phyloP scores from a whole-genome alignment of 1,139 yeast genomes.

The Saccharomyces hybrid region DNA sequence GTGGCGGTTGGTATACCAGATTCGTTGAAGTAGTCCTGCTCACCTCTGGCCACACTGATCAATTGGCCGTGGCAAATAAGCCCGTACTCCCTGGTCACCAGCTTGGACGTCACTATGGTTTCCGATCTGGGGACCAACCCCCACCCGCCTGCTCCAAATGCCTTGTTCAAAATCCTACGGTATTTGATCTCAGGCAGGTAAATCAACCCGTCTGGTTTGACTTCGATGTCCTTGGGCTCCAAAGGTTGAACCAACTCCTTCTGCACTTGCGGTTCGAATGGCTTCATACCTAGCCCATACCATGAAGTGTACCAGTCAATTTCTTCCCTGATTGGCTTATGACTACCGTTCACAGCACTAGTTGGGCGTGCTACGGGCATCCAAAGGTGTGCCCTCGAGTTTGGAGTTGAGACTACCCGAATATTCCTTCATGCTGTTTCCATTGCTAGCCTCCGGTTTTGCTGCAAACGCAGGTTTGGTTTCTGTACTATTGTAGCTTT shows the following conservation, averaged over 20 bases:
- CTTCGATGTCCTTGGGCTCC: slow-evolving; percentile 68
- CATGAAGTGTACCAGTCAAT: slow-evolving; percentile 68
- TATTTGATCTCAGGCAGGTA: slow-evolving; percentile 93
- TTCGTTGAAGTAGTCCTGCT: slow-evolving; percentile 84
- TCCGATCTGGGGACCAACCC: slow-evolving; percentile 92
- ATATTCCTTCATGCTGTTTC: not conserved
- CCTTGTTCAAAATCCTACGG: slow-evolving; percentile 74
- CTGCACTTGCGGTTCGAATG: slow-evolving; percentile 58
- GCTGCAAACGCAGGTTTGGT: not conserved
- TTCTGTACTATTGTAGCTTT: not conserved
- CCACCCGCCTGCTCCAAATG: slow-evolving; percentile 99
- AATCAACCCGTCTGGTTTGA: slow-evolving; percentile 88
- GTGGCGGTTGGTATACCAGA: slow-evolving; percentile 90
- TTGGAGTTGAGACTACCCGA: not conserved
- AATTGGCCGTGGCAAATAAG: slow-evolving; percentile 79
- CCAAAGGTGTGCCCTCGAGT: not conserved
- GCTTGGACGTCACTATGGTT: slow-evolving; percentile 56
- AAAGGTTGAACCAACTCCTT: slow-evolving; percentile 55
- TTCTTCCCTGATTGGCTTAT: not conserved
- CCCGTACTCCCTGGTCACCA: slow-evolving; percentile 83
- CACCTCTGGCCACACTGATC: slow-evolving; percentile 91
- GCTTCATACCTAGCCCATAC: slow-evolving; percentile 71
- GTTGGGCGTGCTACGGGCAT: not conserved
- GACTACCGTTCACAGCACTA: not conserved
- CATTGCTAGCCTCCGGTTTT: not conserved